Base-by-base conservation (phyloP, 495 filamentous ascomycete genomes). In the Daldinia decipiens region DNA sequence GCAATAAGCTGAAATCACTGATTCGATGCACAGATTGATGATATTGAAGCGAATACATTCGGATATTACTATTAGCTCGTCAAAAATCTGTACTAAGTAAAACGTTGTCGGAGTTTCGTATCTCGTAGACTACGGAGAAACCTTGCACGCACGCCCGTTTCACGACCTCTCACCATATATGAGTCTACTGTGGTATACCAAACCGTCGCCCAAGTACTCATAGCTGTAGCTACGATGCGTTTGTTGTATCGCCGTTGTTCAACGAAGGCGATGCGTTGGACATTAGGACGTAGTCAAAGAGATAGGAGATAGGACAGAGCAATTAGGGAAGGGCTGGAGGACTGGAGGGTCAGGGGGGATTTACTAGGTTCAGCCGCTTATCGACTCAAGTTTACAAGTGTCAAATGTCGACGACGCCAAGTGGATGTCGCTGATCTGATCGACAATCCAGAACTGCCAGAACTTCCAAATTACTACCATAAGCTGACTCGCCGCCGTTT, bases 401-500 rank as follows among this genome's bases (percentile, higher is more conserved):
- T 31, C 31, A 38, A 56, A 56, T 34, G n/a, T 56, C 53, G 31
- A 36, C 53, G 29, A 15, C 53, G 31, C 53, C 15, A 65, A 65
- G 61, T 61, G 59, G 59, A 43, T 62, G 53, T 67, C 38, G 70
- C 55, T 68, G 64, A 68, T 68, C 70, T 57, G 70, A 68, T 72
- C 70, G 59, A 52, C 70, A 68, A 59, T 68, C 67, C 55, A 67
- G 64, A 50, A 53, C 29, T 53, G 11, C 26, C 27, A n/a, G 24
- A 27, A 27, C 19, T 36, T 11, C 50, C 12, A 52, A 47, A 56
- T 24, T 55, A 38, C 68, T 62, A 67, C 64, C 59, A n/a, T 21
- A 68, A 55, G 45, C 70, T 72, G 65, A 65, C 70, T 72, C 64
- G 65, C 45, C 61, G 61, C 70, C 60, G 70, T 43, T 72, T 72